Base-by-base conservation (phyloP, 306 rosid genomes). In the Pterocarpus macrocarpus region DNA sequence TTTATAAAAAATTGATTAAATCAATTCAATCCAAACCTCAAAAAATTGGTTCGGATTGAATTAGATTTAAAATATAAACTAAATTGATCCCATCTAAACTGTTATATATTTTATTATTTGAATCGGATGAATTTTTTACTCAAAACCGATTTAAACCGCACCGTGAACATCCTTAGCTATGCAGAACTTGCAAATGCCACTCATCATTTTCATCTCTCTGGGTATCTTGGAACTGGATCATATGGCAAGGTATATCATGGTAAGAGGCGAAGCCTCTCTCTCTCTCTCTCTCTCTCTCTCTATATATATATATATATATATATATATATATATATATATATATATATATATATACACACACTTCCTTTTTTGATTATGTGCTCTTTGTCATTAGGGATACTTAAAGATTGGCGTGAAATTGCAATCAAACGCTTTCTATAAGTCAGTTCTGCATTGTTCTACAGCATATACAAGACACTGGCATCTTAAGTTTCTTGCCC, bases 321-420 rank as follows among this genome's bases (percentile, higher is more conserved):
- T 22, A n/a, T n/a, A n/a, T n/a, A n/a, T n/a, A n/a, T n/a, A n/a
- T n/a, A n/a, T n/a, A n/a, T n/a, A n/a, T n/a, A n/a, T n/a, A n/a
- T n/a, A n/a, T n/a, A n/a, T n/a, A n/a, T n/a, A n/a, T n/a, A n/a
- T n/a, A n/a, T n/a, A n/a, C n/a, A n/a, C n/a, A n/a, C n/a, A n/a
- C n/a, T n/a, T n/a, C n/a, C n/a, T n/a, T n/a, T n/a, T n/a, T n/a
- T n/a, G n/a, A n/a, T n/a, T n/a, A 2, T 68, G 47, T 7, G 3
- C 22, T 64, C 8, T 34, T 35, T 35, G 13, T 47, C 53, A 11
- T 47, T 10, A 47, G 53, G 53, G 13, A 47, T 47, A 73, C 84
- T 81, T 53, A 32, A 55, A n/a, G 14, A 56, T 81, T 79, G 69
- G 2, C 15, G 67, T 30, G 47, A 71, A 78, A 39, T 72, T 62